Evolutionary conservation across 140 eudicot genomes (phyloP).

Genomic region (Anethum foeniculum): DNA sequence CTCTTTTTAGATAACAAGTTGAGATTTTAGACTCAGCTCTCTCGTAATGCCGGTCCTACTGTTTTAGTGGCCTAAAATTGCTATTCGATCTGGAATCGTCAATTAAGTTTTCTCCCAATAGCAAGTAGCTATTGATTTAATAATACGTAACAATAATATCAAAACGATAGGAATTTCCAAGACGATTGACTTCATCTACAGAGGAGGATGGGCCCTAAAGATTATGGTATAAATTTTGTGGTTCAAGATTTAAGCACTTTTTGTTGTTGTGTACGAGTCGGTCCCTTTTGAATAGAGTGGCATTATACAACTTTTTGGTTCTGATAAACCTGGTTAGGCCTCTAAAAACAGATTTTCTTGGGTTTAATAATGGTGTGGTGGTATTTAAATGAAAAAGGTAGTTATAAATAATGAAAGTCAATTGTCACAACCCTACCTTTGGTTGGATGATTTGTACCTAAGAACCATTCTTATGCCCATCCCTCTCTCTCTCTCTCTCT

Average conservation of each 20-base stretch:
- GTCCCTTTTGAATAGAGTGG: not conserved
- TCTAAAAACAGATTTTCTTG: not conserved
- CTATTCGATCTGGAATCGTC: not conserved
- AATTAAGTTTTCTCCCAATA: no score
- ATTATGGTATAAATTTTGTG: not conserved
- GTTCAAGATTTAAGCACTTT: not conserved
- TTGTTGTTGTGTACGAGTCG: not conserved
- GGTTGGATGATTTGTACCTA: not conserved
- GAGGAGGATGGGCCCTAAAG: no score
- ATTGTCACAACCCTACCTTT: constrained; percentile 2
- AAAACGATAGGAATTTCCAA: no score
- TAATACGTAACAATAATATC: no score
- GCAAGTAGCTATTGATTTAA: no score
- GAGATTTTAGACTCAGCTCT: not conserved
- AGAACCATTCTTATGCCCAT: not conserved
- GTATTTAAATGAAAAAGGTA: not conserved
- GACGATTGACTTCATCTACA: no score
- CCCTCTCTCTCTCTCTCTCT: not conserved
- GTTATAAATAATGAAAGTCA: not conserved
- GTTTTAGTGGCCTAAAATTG: not conserved
- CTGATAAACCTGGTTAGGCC: not conserved
- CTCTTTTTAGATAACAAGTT: not conserved
- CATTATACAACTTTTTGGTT: not conserved
- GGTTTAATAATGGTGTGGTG: not conserved
- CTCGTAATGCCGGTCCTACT: not conserved